Evolutionary conservation across 1,284 basidiomycete genomes (phyloP).

Genomic region (Veloboletus limbatus): DNA sequence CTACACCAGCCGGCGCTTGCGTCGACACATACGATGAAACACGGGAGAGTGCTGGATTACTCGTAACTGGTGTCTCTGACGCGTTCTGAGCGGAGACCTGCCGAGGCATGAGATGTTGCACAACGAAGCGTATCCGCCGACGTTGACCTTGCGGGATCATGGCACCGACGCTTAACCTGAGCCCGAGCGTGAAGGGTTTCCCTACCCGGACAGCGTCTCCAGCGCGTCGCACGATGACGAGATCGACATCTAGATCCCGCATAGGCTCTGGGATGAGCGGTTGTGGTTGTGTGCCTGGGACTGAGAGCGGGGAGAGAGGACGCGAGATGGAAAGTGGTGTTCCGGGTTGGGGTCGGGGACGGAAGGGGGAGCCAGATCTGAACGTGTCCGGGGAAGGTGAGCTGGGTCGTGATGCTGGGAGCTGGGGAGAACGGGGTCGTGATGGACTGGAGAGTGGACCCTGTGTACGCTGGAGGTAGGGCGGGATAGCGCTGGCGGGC

Average conservation of each 20-base stretch:
- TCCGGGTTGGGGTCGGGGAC: conserved; percentile 35
- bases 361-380: conserved; percentile 57
- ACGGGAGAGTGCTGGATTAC: conserved; percentile 7
- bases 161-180: conserved; percentile 49
- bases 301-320: conserved; percentile 43
- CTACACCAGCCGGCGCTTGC: conserved; percentile 38
- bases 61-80: conserved; percentile 7
- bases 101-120: conserved; percentile 59
- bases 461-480: conserved; percentile 61
- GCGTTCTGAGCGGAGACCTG: conserved; percentile 22
- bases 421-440: conserved; percentile 51
- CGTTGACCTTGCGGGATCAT: conserved; percentile 36
- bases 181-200: conserved; percentile 54
- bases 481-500: conserved; percentile 65
- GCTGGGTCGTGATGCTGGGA: conserved; percentile 48
- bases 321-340: conserved; percentile 36
- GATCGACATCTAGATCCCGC: conserved; percentile 53
- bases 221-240: conserved; percentile 54
- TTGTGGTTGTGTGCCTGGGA: conserved; percentile 15
- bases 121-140: conserved; percentile 47
- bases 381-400: conserved; percentile 39
- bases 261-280: conserved; percentile 21
- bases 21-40: conserved; percentile 41
- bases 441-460: conserved; percentile 39
- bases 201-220: conserved; percentile 46